Base-by-base conservation (phyloP, 768 basidiomycete genomes). In the Kwoniella sp. region DNA sequence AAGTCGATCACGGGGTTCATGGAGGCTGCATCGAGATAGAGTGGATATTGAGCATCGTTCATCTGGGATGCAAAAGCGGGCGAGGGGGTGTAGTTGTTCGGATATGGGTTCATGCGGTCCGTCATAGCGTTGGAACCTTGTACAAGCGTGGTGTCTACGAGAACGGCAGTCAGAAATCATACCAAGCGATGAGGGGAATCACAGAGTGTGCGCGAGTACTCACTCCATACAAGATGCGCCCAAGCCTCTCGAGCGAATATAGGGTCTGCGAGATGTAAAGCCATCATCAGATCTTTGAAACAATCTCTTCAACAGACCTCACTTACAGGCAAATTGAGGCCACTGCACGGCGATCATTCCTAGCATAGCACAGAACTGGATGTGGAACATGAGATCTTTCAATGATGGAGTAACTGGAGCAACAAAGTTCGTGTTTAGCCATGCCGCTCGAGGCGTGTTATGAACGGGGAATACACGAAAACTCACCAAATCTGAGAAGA, bases 301-400 rank as follows among this genome's bases (percentile, higher is more conserved):
- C n/a, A n/a, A n/a, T n/a, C n/a, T n/a, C n/a, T n/a, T n/a, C n/a
- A n/a, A n/a, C n/a, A n/a, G n/a, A n/a, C n/a, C n/a, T 33, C 21
- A 84, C 89, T 69, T 71, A 93, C 93, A 98, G 64, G 89, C 85
- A 79, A 94, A 97, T 17, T 84, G 83, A 0, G 96, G 95, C 95
- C 95, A 99, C 77, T 91, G 85, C 22, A 98, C 92, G 33, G 95
- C 91, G 58, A 98, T 87, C 90, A 96, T 94, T 30, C 87, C 87
- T 15, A 99, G 83, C 30, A 88, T 85, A 9, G 80, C 74, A 58
- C 71, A 72, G 44, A 91, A 97, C 69, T 96, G 93, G 0, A 93
- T 90, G 73, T 94, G 92, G 79, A 92, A 90, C 54, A 97, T 85
- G 55, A 99, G 85, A 79, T 99, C 96, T 57, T 93, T 84, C 81